Evolutionary conservation across 2,329 filamentous ascomycete genomes (phyloP).

Genomic region (Tolypocladium capitatum): DNA sequence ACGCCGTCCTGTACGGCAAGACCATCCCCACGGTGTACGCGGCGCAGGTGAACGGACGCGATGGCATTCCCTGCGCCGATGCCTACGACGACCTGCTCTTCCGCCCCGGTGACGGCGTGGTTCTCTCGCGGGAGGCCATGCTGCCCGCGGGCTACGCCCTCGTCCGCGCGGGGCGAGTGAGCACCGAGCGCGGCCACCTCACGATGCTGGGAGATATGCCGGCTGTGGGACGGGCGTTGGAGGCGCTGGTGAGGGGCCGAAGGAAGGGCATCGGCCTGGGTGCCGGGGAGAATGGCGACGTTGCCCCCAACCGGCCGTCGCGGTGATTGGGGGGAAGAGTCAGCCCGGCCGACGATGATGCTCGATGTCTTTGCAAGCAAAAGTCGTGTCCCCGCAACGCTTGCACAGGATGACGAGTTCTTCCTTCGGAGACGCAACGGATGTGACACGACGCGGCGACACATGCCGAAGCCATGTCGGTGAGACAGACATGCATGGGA

Average conservation of each 20-base stretch:
- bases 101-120: conserved; percentile 78
- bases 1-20: conserved; percentile 77
- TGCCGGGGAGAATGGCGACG: neutral
- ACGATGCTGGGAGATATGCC: conserved; percentile 75
- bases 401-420: neutral
- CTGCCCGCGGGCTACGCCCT: conserved; percentile 66
- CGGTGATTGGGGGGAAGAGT: neutral
- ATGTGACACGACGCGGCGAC: neutral
- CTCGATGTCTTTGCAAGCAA: neutral
- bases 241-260: conserved; percentile 53
- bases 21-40: conserved; percentile 74
- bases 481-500: neutral
- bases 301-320: neutral
- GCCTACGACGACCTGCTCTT: conserved; percentile 81
- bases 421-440: neutral
- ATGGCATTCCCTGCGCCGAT: conserved; percentile 62
- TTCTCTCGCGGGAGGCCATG: conserved; percentile 75
- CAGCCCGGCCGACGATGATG: neutral
- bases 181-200: conserved; percentile 75
- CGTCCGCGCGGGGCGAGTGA: conserved; percentile 60
- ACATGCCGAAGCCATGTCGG: neutral
- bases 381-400: neutral
- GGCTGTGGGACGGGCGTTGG: conserved; percentile 62
- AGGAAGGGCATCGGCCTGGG: conserved; percentile 61
- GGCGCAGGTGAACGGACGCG: conserved; percentile 57